Evolutionary conservation across 306 rosid genomes (phyloP).

Genomic region (Vigna reflexopilosa): DNA sequence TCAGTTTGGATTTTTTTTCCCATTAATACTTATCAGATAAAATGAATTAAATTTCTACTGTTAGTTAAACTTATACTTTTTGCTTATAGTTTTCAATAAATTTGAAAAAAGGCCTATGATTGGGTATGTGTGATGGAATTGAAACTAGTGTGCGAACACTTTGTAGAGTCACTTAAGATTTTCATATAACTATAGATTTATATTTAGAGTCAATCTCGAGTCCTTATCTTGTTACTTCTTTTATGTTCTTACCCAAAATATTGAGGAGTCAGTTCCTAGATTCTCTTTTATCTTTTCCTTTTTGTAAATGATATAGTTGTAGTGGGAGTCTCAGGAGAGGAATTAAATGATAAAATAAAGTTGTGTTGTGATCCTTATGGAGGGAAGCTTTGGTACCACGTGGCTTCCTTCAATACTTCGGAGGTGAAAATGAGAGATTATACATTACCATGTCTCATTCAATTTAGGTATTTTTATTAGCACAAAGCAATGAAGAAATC

Average conservation of each 20-base stretch:
- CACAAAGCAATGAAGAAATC: constrained; percentile 3
- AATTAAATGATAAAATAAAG: not conserved
- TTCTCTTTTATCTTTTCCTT: not conserved
- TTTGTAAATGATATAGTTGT: not conserved
- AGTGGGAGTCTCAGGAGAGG: not conserved
- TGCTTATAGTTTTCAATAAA: not conserved
- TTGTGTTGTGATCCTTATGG: not conserved
- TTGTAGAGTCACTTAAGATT: not conserved
- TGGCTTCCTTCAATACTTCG: not conserved
- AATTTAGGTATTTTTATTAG: not conserved
- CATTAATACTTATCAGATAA: not conserved
- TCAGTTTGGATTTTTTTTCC: not conserved
- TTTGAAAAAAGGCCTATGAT: not conserved
- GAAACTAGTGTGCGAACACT: not conserved
- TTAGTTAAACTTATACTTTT: not conserved
- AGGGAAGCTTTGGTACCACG: not conserved
- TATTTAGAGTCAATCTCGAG: not conserved
- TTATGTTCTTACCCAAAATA: not conserved
- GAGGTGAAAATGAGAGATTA: constrained; percentile 2
- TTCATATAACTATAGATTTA: not conserved
- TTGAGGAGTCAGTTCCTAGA: not conserved
- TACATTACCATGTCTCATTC: not conserved
- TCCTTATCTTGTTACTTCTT: not conserved
- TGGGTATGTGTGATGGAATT: not conserved
- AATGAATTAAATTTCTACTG: not conserved